Evolutionary conservation across 2,329 filamentous ascomycete genomes (phyloP).

Genomic region (Sporothrix inflata): DNA sequence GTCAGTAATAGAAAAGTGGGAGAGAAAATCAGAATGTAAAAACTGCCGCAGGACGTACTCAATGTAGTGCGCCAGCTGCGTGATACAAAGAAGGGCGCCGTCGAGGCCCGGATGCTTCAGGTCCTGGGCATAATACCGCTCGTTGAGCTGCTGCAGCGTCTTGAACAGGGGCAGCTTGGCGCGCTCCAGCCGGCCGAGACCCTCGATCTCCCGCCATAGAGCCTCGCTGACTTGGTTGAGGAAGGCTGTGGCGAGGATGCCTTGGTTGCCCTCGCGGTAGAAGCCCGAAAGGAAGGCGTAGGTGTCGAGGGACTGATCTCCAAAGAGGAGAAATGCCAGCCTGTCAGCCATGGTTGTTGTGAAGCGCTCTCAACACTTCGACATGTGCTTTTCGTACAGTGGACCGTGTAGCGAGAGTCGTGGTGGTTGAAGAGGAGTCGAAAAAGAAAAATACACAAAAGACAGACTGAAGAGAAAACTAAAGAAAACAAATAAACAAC

Average conservation of each 20-base stretch:
- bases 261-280: conserved; percentile 50
- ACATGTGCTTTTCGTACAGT: conserved; percentile 9
- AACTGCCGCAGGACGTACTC: conserved; percentile 54
- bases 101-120: conserved; percentile 65
- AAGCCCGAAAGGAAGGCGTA: conserved; percentile 64
- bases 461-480: neutral
- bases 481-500: neutral
- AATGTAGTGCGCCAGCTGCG: conserved; percentile 70
- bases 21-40: neutral
- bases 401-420: neutral
- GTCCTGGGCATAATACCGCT: conserved; percentile 62
- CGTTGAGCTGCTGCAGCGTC: conserved; percentile 65
- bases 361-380: conserved; percentile 6
- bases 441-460: neutral
- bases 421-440: neutral
- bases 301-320: conserved; percentile 72
- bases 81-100: conserved; percentile 65
- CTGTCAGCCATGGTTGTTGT: conserved; percentile 48
- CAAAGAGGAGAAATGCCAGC: conserved; percentile 65
- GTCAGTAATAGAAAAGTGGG: neutral
- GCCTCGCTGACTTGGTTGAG: conserved; percentile 61
- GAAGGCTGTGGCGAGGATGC: conserved; percentile 63
- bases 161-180: conserved; percentile 64
- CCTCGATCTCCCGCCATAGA: conserved; percentile 62
- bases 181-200: conserved; percentile 60